A percentile compares a stretch with the other conserved stretches of the same genome.
Conservation (phyloP, 2,329 filamentous ascomycete genomes). For the Fusarium lateritium region DNA sequence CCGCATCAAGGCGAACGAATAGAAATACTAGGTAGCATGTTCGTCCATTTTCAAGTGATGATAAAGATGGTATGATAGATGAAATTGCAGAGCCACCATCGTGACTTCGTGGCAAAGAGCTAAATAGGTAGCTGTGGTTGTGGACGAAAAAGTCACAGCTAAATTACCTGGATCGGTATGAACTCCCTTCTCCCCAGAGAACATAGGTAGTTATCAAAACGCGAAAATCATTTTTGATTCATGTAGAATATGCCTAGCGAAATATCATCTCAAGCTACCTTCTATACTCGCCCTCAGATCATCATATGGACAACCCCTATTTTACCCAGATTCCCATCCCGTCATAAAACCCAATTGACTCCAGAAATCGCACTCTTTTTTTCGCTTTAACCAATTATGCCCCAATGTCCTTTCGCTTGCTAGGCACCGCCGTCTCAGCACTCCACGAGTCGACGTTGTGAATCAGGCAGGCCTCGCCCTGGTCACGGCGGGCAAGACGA, state of each 20-base stretch:
- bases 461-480: slow-evolving; percentile 55
- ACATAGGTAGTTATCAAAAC: slow-evolving; percentile 2
- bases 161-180: not conserved
- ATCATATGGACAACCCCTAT: slow-evolving; percentile 18
- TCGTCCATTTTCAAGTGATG: not conserved
- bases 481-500: slow-evolving; percentile 72
- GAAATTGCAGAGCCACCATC: not conserved
- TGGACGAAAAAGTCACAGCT: not conserved
- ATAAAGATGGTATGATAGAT: not conserved
- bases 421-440: slow-evolving; percentile 38
- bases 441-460: slow-evolving; percentile 55
- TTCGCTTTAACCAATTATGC: slow-evolving; percentile 28
- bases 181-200: not conserved
- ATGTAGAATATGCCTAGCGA: slow-evolving; percentile 21
- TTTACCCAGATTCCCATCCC: slow-evolving; percentile 33
- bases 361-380: slow-evolving; percentile 35
- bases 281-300: slow-evolving; percentile 30
- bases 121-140: not conserved
- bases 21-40: slow-evolving; percentile 6
- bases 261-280: slow-evolving; percentile 21
- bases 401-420: slow-evolving; percentile 48
- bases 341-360: slow-evolving; percentile 36
- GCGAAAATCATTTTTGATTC: slow-evolving; percentile 32
- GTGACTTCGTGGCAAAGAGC: not conserved
- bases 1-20: not conserved